Base-by-base conservation (phyloP, 2,329 filamentous ascomycete species). In the Curvularia verruculosa region DNA sequence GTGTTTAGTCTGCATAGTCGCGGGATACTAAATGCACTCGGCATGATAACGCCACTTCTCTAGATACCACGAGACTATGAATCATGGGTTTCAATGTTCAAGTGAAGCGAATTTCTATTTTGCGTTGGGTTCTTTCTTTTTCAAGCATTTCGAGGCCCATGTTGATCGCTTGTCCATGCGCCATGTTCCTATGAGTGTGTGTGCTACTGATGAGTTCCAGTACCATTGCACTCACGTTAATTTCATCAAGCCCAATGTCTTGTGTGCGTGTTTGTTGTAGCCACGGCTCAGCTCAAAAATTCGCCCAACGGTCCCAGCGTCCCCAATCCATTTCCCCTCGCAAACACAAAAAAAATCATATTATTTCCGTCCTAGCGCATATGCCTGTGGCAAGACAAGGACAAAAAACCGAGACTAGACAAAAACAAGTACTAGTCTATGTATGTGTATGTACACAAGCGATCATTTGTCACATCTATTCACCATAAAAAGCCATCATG, bases 31-130 rank as follows among this genome's bases (percentile, higher is more conserved):
- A 76, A 74, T 72, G 74, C 71, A 74, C 64, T 62, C 64, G 71
- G 72, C 74, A 72, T 60, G 58, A 70, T 66, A 63, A 70, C 70
- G 69, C 71, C 68, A 60, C 59, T 72, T 74, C 66, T 72, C 71
- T 75, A 75, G 73, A 75, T 75, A 75, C 71, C 72, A 75, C 67
- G 73, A 74, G 69, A 59, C 66, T 73, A 73, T 69, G 69, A 72
- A 72, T 72, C 66, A 70, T 66, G 68, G 69, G 64, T 73, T 71
- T 64, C 54, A 52, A 70, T 60, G 65, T 70, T 56, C 49, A 66
- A 50, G 69, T 71, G 67, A 68, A 52, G 65, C 28, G 29, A 21
- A 15, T 49, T 31, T 45, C 29, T 53, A 9, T 40, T 44, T 28
- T 43, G 15, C 24, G 24, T 26, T 19, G 40, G 34, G n/a, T 21